A percentile compares a stretch with the other conserved stretches of the same genome.
Conservation (phyloP, 257 asterid species). For the Salvia hispanica region DNA sequence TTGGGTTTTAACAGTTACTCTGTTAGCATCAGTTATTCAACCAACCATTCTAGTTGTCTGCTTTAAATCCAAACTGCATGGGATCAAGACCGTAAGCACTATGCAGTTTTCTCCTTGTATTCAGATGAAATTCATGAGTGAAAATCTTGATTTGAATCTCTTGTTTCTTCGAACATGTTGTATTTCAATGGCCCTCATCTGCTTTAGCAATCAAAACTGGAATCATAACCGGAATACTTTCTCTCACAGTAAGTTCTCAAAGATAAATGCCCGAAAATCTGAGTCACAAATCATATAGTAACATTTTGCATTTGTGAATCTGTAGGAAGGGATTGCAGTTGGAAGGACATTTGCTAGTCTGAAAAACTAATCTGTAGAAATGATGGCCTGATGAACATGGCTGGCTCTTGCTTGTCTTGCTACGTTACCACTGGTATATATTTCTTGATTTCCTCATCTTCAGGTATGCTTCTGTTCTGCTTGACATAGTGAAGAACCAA, state of each 20-base stretch:
- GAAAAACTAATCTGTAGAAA: conserved; percentile 92
- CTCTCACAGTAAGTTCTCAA: conserved; percentile 69
- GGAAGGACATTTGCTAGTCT: conserved; percentile 90
- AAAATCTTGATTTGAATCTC: not conserved
- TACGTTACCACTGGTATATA: conserved; percentile 83
- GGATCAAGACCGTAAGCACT: conserved; percentile 61
- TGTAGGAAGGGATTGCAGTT: conserved; percentile 94
- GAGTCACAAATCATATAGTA: not conserved
- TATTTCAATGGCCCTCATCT: conserved; percentile 56
- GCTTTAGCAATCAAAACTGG: conserved; percentile 84
- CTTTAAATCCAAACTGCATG: conserved; percentile 60
- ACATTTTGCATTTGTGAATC: conserved; percentile 3
- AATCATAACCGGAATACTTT: conserved; percentile 75
- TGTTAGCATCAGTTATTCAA: conserved; percentile 71
- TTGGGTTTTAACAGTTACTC: conserved; percentile 90
- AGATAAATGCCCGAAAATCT: not conserved
- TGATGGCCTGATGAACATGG: conserved; percentile 99
- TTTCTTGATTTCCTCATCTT: not conserved
- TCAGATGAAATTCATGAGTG: not conserved
- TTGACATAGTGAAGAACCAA: conserved; percentile 43
- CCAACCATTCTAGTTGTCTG: conserved; percentile 65
- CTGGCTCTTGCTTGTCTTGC: conserved; percentile 95
- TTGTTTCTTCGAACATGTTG: conserved; percentile 68
- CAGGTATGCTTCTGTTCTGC: too few relatives aligned
- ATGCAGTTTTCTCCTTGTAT: not conserved